Evolutionary conservation across 345 rosid genomes (phyloP).

Genomic region (Salix dunnii): DNA sequence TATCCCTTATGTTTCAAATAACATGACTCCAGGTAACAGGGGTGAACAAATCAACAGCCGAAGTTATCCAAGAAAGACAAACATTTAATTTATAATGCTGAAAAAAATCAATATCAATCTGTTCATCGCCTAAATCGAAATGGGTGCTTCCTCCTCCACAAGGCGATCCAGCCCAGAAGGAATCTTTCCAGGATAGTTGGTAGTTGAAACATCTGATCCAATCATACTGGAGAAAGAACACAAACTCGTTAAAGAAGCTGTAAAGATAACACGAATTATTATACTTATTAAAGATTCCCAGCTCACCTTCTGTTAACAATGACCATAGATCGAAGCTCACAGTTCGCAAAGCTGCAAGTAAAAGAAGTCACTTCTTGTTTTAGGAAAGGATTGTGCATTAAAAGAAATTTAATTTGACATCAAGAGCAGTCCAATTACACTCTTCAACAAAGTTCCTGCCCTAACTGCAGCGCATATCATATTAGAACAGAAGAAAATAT

Average conservation of each 20-base stretch:
- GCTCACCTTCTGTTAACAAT: slow-evolving; percentile 72
- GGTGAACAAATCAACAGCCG: background rate
- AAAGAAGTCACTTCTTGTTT: slow-evolving; percentile 8
- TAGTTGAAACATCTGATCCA: slow-evolving; percentile 55
- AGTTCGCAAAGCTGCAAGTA: slow-evolving; percentile 74
- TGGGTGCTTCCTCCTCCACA: slow-evolving; percentile 24
- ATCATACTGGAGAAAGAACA: slow-evolving; percentile 48
- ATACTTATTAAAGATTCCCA: background rate
- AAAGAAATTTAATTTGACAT: background rate
- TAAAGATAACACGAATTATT: background rate
- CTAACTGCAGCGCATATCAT: background rate
- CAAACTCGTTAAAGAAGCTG: slow-evolving; percentile 9
- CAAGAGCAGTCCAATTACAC: background rate
- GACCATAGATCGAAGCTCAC: slow-evolving; percentile 96
- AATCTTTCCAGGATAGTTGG: slow-evolving; percentile 80
- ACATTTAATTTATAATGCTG: background rate
- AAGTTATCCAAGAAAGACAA: background rate
- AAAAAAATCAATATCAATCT: background rate
- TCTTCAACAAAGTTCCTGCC: background rate
- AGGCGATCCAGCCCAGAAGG: slow-evolving; percentile 55
- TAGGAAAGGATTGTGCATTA: background rate
- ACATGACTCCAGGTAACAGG: background rate
- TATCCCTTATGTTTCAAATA: background rate
- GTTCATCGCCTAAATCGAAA: background rate
- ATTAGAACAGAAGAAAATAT: background rate